These are phyloP conservation scores for Posidonia australis DNA, from an alignment of 106 monocot species.

Conservation along the genomic window DNA sequence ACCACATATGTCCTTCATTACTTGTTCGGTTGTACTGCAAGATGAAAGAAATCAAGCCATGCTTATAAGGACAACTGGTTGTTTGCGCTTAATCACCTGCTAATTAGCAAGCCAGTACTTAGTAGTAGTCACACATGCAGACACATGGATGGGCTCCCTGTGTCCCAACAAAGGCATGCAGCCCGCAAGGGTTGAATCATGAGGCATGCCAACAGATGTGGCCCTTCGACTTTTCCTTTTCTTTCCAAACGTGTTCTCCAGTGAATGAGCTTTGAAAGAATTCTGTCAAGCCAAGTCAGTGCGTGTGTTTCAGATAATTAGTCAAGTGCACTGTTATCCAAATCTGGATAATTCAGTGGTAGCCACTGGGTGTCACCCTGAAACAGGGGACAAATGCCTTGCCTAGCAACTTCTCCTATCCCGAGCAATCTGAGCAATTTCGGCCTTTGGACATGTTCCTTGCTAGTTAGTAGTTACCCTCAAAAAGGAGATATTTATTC, in stretches of 20 bases:
- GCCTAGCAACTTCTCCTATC: no score
- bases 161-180: constrained; percentile 33
- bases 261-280: neutral
- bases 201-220: neutral
- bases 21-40: no score
- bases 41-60: no score
- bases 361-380: no score
- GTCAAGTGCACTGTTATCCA: no score
- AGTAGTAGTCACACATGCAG: constrained; percentile 8
- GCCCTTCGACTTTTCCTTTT: neutral
- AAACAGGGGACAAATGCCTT: no score
- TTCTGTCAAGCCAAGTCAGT: neutral
- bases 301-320: neutral
- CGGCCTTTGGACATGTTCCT: no score
- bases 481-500: no score
- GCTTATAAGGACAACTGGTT: neutral
- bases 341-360: no score
- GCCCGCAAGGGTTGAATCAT: constrained; percentile 5
- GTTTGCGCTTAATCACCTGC: constrained; percentile 1
- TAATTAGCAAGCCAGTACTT: neutral
- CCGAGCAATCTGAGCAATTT: no score
- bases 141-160: constrained; percentile 46
- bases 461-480: no score
- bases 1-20: no score
- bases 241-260: neutral